Evolutionary conservation across 345 rosid species (phyloP).

Genomic region (Brassica cretica): DNA sequence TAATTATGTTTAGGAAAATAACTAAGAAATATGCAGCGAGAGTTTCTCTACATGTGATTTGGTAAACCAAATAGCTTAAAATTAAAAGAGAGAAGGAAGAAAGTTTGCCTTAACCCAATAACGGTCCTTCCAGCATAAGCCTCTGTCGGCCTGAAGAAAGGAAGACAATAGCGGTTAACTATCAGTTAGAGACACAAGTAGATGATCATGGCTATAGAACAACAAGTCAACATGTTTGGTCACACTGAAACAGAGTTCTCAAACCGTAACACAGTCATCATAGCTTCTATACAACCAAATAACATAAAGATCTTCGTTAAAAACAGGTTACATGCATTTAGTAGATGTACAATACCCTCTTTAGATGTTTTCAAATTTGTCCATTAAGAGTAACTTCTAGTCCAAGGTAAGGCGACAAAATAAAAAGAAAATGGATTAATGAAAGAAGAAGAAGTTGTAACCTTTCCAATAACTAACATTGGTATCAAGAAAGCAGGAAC

Average conservation of each 20-base stretch:
- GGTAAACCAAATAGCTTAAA: neutral
- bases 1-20: neutral
- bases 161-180: neutral
- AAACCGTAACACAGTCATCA: slow-evolving; percentile 6
- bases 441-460: slow-evolving; percentile 5
- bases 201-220: neutral
- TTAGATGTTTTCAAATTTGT: neutral
- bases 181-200: slow-evolving; percentile 2
- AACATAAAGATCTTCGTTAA: neutral
- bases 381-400: neutral
- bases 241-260: neutral
- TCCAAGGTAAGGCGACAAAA: neutral
- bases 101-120: slow-evolving; percentile 96
- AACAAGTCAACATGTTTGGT: neutral
- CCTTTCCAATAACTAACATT: slow-evolving; percentile 68
- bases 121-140: slow-evolving; percentile 71
- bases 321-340: neutral
- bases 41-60: neutral
- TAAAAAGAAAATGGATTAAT: neutral
- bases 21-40: neutral
- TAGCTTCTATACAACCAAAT: neutral
- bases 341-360: neutral
- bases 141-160: slow-evolving; percentile 63
- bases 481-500: slow-evolving; percentile 83
- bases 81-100: neutral